Evolutionary conservation across 2,329 filamentous ascomycete genomes (phyloP).

Genomic region (Cladophialophora chaetospira): DNA sequence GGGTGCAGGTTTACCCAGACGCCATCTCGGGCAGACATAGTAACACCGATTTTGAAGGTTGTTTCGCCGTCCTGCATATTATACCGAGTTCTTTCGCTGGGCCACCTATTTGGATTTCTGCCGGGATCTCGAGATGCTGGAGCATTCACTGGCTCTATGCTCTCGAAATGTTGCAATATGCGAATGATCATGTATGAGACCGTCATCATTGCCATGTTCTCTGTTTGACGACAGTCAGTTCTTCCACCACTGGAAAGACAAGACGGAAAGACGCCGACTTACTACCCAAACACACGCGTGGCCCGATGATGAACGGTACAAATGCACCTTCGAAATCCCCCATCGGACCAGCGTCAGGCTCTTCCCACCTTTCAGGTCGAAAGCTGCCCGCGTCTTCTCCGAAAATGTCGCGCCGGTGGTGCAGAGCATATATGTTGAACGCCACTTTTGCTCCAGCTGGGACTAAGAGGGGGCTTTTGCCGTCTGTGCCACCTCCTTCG

Average conservation of each 20-base stretch:
- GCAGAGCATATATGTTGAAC: conserved; percentile 46
- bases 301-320: conserved; percentile 56
- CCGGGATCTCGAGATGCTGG: not conserved
- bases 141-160: conserved; percentile 48
- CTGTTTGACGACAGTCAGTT: conserved; percentile 1
- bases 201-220: conserved; percentile 80
- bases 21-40: conserved; percentile 15
- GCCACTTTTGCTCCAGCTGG: conserved; percentile 48
- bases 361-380: conserved; percentile 42
- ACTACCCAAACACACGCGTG: conserved; percentile 61
- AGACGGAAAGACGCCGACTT: not conserved
- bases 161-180: conserved; percentile 70
- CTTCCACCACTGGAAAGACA: not conserved
- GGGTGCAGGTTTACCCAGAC: conserved; percentile 12
- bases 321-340: conserved; percentile 50
- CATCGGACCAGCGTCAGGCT: conserved; percentile 4
- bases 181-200: conserved; percentile 66
- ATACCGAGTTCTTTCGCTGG: conserved; percentile 14
- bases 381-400: conserved; percentile 39
- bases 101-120: conserved; percentile 2
- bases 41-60: conserved; percentile 15
- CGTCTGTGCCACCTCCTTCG: conserved; percentile 50
- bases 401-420: conserved; percentile 36
- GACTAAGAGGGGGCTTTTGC: conserved; percentile 50
- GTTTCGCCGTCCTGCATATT: conserved; percentile 12